Percentiles rank a stretch among this genome's conserved stretches.
Conservation (phyloP, 225 moss, liverwort and hornwort species). For the Bryoerythrophyllum caledonicum region DNA sequence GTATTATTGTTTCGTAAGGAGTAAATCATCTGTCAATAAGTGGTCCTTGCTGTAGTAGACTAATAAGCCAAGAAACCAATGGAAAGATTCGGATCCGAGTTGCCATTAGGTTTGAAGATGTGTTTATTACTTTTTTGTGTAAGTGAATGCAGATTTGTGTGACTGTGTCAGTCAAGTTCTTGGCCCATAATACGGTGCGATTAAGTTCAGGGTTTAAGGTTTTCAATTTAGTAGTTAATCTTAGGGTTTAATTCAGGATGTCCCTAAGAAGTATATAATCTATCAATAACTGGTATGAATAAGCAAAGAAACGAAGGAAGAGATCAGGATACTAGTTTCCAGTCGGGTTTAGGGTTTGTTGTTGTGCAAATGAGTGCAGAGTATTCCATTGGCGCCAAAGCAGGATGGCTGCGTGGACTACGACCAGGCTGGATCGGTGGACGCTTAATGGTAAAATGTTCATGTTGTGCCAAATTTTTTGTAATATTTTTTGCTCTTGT, state of each 20-base stretch:
- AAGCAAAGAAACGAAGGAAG: too few relatives aligned
- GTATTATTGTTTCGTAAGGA: neutral
- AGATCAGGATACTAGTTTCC: too few relatives aligned
- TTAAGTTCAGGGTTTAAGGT: too few relatives aligned
- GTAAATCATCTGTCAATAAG: neutral
- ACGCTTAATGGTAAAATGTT: constrained; percentile 32
- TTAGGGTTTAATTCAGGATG: too few relatives aligned
- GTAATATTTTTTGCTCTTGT: neutral
- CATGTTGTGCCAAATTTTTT: neutral
- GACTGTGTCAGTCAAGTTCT: too few relatives aligned
- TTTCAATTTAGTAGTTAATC: too few relatives aligned
- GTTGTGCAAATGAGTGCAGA: constrained; percentile 32
- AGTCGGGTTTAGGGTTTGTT: neutral
- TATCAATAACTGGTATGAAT: too few relatives aligned
- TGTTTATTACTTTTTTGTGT: constrained; percentile 7
- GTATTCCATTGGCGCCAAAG: constrained; percentile 34
- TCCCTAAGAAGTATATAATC: too few relatives aligned
- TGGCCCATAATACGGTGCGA: too few relatives aligned
- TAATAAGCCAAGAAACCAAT: neutral
- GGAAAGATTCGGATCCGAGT: neutral
- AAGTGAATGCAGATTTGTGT: constrained; percentile 27
- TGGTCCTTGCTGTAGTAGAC: neutral
- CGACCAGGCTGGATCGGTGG: constrained; percentile 44
- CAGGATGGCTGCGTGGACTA: constrained; percentile 46
- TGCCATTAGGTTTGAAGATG: neutral